Evolutionary conservation across 2,329 filamentous ascomycete genomes (phyloP), one percentile per base, ranked within the genome.

Genomic region (Domatiomyces globalis): DNA sequence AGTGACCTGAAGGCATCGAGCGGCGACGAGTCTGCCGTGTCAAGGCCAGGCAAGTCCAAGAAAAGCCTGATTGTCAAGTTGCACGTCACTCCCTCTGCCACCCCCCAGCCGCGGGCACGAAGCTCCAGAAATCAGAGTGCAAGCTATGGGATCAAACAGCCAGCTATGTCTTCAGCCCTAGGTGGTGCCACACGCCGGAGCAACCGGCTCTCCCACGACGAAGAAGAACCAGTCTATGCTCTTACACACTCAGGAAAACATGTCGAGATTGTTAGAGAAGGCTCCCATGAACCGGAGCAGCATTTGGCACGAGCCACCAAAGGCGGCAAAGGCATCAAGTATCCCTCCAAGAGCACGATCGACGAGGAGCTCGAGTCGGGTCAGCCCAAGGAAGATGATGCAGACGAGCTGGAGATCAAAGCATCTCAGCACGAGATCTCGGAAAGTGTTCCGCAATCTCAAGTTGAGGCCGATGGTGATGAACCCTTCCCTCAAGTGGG

Each of bases 211-310:
- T 79, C 74, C 20, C 76, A 78, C 55, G 76, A 78, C 56, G 68
- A 74, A 3, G 72, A 76, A 22, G 73, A 76, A 36, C 72, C 76
- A 33, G 71, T 81, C 12, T 66, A 79, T 45, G 76, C 74, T 15
- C 66, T 82, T 45, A 76, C 78, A 2, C 74, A 77, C 56, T 80
- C 78, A 6, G 79, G 79, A 17, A 74, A 70, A 53, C 77, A 81
- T 62, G 71, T 73, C 52, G 65, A 76, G 50, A 69, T 77, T 4
- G 67, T 79, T 8, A 70, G 77, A 54, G 67, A 71, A 56, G 75
- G 73, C 22, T 79, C 77, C 2, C 68, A 67, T 43, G 80, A 72
- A 51, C 73, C 77, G 3, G 72, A 77, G 53, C 63, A 65, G 27
- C 62, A 66, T n/a, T 66, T 63, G 20, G 60, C 66, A 59, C 67